These are phyloP conservation scores for Salix arbutifolia DNA, from an alignment of 345 rosid genomes.

Conservation along the genomic window DNA sequence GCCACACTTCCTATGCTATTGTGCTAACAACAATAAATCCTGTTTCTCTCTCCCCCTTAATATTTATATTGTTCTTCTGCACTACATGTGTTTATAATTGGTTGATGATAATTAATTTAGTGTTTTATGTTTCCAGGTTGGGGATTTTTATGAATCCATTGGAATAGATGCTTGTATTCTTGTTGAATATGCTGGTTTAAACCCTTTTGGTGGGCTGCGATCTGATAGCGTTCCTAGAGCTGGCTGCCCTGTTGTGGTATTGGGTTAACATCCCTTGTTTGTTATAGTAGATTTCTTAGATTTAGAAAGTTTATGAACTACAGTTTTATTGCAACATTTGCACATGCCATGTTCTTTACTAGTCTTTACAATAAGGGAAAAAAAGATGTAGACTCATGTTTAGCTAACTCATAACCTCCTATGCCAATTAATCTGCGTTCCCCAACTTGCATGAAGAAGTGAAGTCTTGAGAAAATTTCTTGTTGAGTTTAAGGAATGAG, in stretches of 20 bases:
- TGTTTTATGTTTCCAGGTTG: conserved; percentile 53
- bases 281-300: background rate
- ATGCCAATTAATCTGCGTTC: background rate
- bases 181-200: conserved; percentile 93
- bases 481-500: conserved; percentile 2
- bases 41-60: background rate
- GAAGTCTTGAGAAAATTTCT: background rate
- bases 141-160: conserved; percentile 90
- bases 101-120: background rate
- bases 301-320: background rate
- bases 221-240: conserved; percentile 87
- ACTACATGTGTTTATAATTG: background rate
- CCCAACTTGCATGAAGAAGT: background rate
- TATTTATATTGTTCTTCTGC: background rate
- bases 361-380: background rate
- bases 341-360: background rate
- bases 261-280: conserved; percentile 1
- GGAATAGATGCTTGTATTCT: conserved; percentile 97
- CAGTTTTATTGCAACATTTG: background rate
- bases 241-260: conserved; percentile 96
- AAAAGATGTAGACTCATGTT: background rate
- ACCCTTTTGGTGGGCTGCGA: conserved; percentile 92
- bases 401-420: background rate
- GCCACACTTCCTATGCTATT: too few relatives aligned
- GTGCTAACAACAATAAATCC: background rate